phyloP scores from a whole-genome alignment of 2,329 filamentous ascomycete genomes.

The Cordyceps sp. region DNA sequence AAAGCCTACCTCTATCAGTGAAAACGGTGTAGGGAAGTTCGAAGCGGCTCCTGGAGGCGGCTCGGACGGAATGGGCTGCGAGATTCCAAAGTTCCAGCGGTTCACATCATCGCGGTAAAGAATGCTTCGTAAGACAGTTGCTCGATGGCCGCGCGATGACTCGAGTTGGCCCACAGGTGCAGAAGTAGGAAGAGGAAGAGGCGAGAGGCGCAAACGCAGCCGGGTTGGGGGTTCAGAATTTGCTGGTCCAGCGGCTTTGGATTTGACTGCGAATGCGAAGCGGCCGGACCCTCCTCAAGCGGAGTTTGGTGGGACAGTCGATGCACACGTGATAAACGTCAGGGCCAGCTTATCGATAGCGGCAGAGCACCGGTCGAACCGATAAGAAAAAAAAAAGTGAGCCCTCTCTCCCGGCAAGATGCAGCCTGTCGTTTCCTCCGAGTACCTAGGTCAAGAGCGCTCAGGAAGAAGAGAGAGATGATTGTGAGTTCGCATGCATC shows the following conservation, averaged over 20 bases:
- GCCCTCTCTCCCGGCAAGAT: no score
- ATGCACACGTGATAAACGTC: conserved; percentile 21
- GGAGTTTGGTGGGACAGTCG: conserved; percentile 21
- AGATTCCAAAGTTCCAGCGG: conserved; percentile 13
- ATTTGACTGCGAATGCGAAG: conserved; percentile 4
- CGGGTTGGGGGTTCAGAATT: conserved; percentile 1
- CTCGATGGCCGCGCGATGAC: background rate
- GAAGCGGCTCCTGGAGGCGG: conserved; percentile 9
- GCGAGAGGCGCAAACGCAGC: background rate
- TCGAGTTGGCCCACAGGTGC: no score
- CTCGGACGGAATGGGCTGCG: conserved; percentile 11
- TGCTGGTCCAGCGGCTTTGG: conserved; percentile 1
- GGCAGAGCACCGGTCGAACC: conserved; percentile 9
- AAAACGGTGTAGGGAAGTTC: no score
- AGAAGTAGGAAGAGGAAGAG: background rate
- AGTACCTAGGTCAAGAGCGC: no score
- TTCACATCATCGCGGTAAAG: conserved; percentile 22
- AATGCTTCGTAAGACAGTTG: conserved; percentile 6
- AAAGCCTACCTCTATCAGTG: no score
- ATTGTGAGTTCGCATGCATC: no score
- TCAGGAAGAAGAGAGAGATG: background rate
- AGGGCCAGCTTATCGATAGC: conserved; percentile 3
- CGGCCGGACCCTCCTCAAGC: conserved; percentile 7
- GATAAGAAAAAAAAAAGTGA: no score
- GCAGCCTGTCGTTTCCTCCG: no score